phyloP scores from a whole-genome alignment of 73 alveolate genomes.

The Stentor coeruleus region DNA sequence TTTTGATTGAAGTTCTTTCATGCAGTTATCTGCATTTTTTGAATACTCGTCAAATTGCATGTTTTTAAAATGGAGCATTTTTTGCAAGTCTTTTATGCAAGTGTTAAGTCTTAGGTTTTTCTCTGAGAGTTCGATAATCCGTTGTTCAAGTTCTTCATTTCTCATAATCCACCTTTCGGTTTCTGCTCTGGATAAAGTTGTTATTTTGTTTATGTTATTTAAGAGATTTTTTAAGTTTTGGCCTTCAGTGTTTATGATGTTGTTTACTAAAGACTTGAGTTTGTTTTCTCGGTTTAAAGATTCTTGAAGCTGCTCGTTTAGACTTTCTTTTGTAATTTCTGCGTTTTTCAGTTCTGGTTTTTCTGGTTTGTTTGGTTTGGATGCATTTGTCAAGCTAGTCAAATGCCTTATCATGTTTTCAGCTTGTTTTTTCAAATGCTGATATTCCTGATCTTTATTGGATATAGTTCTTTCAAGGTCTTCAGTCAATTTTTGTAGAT shows the following conservation, averaged over 20 bases:
- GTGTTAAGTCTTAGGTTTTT: not conserved
- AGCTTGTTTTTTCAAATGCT: constrained; percentile 22
- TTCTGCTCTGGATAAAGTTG: constrained; percentile 24
- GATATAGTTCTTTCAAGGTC: not conserved
- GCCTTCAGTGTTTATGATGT: not conserved
- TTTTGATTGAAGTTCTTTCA: not conserved
- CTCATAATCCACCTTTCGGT: constrained; percentile 29
- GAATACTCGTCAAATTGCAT: not conserved
- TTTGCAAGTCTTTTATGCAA: not conserved
- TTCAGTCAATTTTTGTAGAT: not conserved
- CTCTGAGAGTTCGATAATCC: not conserved
- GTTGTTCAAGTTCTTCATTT: constrained; percentile 23
- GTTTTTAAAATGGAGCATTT: constrained; percentile 16
- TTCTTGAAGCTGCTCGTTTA: not conserved
- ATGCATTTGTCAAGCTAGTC: not conserved
- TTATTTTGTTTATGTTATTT: not conserved
- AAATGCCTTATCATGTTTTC: constrained; percentile 20
- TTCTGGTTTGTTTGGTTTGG: not conserved
- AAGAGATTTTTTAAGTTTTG: not conserved
- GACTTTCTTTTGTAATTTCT: not conserved
- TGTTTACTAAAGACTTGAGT: not conserved
- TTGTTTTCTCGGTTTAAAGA: not conserved
- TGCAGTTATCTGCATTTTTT: not conserved
- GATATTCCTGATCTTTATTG: constrained; percentile 16
- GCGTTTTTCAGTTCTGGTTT: not conserved